These are phyloP conservation scores for Cornus kousa DNA, from an alignment of 148 eudicot species.

Conservation along the genomic window DNA sequence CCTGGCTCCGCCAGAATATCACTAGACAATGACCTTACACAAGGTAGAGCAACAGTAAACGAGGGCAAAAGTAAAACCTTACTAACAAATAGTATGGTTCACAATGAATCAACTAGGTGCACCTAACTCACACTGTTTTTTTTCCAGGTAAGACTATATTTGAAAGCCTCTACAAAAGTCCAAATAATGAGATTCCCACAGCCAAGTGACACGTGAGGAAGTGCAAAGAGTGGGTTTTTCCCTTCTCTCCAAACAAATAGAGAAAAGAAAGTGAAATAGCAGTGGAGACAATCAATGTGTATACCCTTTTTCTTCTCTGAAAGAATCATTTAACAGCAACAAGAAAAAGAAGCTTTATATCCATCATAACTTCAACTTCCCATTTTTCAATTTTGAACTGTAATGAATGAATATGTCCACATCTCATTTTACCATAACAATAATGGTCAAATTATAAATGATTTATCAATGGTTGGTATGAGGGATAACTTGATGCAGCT, in stretches of 20 bases:
- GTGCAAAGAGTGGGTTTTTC: neutral
- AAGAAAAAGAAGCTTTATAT: conserved; percentile 1
- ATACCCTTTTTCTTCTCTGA: neutral
- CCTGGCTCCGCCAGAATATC: too few species aligned
- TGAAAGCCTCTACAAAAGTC: neutral
- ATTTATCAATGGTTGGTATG: too few species aligned
- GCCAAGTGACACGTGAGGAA: neutral
- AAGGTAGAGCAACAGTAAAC: too few species aligned
- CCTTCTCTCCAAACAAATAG: neutral
- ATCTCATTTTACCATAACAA: too few species aligned
- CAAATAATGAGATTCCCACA: neutral
- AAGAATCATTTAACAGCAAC: neutral
- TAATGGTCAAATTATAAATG: too few species aligned
- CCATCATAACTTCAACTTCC: neutral
- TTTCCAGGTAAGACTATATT: too few species aligned
- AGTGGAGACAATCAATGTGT: neutral
- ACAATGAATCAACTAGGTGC: too few species aligned
- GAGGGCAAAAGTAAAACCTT: too few species aligned
- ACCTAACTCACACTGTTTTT: too few species aligned
- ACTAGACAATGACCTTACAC: too few species aligned
- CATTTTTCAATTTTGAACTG: neutral
- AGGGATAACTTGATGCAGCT: too few species aligned
- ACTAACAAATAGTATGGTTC: too few species aligned
- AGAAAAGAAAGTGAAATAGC: neutral
- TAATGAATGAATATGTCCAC: neutral